Evolutionary conservation across 1,284 basidiomycete genomes (phyloP).

Genomic region (Leccinum subatratum): DNA sequence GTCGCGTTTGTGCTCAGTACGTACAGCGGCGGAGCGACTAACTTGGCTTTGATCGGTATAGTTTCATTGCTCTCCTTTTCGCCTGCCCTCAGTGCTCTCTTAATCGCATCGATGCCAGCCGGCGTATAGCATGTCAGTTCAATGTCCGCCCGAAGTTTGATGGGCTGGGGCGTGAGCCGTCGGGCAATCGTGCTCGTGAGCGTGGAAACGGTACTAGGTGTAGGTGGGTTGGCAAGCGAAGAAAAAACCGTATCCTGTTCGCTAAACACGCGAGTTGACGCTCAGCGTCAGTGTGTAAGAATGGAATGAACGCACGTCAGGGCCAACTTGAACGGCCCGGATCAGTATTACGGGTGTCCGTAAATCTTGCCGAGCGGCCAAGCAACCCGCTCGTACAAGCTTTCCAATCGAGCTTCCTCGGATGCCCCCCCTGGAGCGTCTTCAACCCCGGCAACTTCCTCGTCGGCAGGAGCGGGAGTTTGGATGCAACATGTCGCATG

Average conservation of each 20-base stretch:
- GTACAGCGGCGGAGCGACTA: conserved; percentile 95
- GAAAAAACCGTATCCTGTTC: conserved; percentile 86
- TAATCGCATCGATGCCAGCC: conserved; percentile 97
- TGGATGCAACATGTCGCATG: conserved; percentile 90
- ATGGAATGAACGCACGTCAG: conserved; percentile 64
- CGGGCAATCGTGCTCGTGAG: conserved; percentile 88
- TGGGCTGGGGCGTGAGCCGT: conserved; percentile 94
- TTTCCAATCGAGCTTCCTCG: conserved; percentile 75
- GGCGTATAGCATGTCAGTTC: conserved; percentile 97
- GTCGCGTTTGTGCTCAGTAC: conserved; percentile 95
- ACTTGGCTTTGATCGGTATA: conserved; percentile 95
- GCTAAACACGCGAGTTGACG: conserved; percentile 39
- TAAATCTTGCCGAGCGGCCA: conserved; percentile 94
- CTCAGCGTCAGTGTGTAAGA: conserved; percentile 5
- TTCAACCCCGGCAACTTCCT: conserved; percentile 21
- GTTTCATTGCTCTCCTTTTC: conserved; percentile 84
- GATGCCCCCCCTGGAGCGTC: conserved; percentile 43
- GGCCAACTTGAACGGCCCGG: conserved; percentile 95
- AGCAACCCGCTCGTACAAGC: conserved; percentile 84
- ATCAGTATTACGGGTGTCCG: conserved; percentile 94
- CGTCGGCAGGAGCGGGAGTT: conserved; percentile 24
- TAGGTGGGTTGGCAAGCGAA: conserved; percentile 62
- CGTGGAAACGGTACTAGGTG: conserved; percentile 57
- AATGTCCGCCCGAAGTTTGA: conserved; percentile 97
- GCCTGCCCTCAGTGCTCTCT: conserved; percentile 84